Evolutionary conservation across 495 filamentous ascomycete genomes (phyloP), one percentile per base, ranked within the genome.

Genomic region (Neurospora sp.): DNA sequence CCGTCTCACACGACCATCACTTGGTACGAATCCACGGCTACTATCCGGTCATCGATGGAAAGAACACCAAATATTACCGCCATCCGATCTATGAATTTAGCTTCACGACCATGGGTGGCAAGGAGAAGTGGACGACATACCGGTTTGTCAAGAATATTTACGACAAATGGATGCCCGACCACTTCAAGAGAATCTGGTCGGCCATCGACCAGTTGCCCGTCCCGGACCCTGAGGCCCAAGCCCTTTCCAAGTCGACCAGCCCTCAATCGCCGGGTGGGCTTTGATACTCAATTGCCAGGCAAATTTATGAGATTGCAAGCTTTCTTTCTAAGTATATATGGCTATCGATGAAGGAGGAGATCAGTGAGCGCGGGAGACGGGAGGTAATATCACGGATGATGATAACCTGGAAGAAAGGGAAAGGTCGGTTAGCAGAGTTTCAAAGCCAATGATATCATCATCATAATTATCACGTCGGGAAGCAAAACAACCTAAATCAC

Each of bases 1-100:
- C 83, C 3, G 78, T 88, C 72, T 87, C 83, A 38, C 82, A 86
- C 75, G 76, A 87, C 74, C 71, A 83, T 41, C 40, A 16, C 14
- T 16, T 0, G 0, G 80, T 85, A 31, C 73, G 78, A 27, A 83
- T 87, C 27, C 81, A 82, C 38, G 80, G 81, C 39, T 72, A 83
- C 74, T 84, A 84, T 59, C 73, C 74, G 5, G 74, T 75, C 6
- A 71, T 75, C 18, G 38, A n/a, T 18, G 69, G 69, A 44, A 70
- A 75, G 59, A 8, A 73, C 42, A 71, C 41, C 53, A 73, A 70
- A 41, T 75, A 73, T n/a, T 75, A 75, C 71, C 48, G 68, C 42
- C 74, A 73, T 31, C 74, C 40, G 7, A 73, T 75, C 3, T n/a
- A 71, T 16, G 18, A 10, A 22, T 22, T 22, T 22, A 22, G 22